Evolutionary conservation across 108 stramenopile genomes (phyloP), one percentile per base, ranked within the genome.

Genomic region (Pseudonitzschia delicatissima): DNA sequence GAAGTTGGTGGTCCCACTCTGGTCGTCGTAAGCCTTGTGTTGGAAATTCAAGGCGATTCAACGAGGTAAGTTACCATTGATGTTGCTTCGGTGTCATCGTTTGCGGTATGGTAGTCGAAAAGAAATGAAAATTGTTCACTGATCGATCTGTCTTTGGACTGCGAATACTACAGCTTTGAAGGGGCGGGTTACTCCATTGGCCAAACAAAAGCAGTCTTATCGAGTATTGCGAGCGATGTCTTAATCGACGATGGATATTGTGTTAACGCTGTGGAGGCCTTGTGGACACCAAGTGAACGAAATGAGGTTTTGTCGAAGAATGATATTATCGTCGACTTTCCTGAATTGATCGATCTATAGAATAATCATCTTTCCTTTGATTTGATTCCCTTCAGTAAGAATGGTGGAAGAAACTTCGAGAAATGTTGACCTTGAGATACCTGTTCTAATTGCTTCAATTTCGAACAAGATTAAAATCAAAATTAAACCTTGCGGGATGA

Each of bases 231-330:
- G 23, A 77, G 81, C 18, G 93, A 94, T 77, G 74, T 65, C 66
- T 51, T 86, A 62, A 86, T 91, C 0, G 90, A 86, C 36, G 82
- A 79, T 27, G 93, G 93, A 25, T 79, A 87, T 62, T 84, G 84
- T 50, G 62, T 94, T 60, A 94, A 94, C 71, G 93, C 89, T 0
- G 84, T 86, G 2, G 93, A 94, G 67, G 82, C 89, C 8, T 89
- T 94, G 66, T 93, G 92, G 92, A 83, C 77, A 11, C 92, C 92
- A 1, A 73, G 87, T 32, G 89, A 93, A 32, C 67, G 66, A 9
- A 63, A 65, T 17, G 90, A 90, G 60, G 83, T 86, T 1, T 50
- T 90, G 68, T 80, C 77, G 4, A 86, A 81, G 48, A 64, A 63
- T 25, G 93, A 94, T 66, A 59, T 86, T 11, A 74, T 89, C 34